Evolutionary conservation across 1,284 basidiomycete species (phyloP), one percentile per base, ranked within the genome.

Genomic region (Apiotrichum gracile): DNA sequence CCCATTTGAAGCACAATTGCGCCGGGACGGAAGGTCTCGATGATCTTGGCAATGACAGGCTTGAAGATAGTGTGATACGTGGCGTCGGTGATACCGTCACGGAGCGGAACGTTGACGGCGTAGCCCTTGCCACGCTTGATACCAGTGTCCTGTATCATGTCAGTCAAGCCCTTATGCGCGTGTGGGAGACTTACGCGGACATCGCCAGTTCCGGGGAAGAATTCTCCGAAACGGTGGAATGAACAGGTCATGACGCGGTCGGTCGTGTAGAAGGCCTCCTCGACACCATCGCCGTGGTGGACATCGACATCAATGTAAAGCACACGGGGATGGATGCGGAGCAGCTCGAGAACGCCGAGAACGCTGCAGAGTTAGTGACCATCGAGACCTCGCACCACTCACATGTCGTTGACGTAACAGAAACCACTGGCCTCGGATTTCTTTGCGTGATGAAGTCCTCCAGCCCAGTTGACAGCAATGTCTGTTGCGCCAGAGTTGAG

Each of bases 241-340:
- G 87, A 87, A 70, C 85, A 85, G 4, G 94, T 97, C 86, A 97
- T 91, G 63, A 98, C 94, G 49, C 94, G 81, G 71, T 98, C 88
- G 4, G 91, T 97, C 24, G 90, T 92, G 74, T 97, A 97, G 78
- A 98, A 98, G 1, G 94, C 96, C 71, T 98, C 94, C 67, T 98
- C 94, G 33, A 98, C 94, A 19, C 94, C 96, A 69, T 98, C 96
- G 8, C 94, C 94, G 56, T 98, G 94, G 72, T 97, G 94, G 52
- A 92, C 91, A 74, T 98, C 94, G 53, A 98, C 94, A 74, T 98
- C 94, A 70, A 98, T 88, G 74, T 98, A 98, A 24, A 98, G 79
- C 2, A 98, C 93, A 52, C 96, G 87, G 0, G 88, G 83, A 67
- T 83, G 81, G 59, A 77, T 78, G 19, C 80, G 82, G 14, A 94